phyloP scores from a whole-genome alignment of 2,329 filamentous ascomycete genomes.

The Huntiella bhutanensis region DNA sequence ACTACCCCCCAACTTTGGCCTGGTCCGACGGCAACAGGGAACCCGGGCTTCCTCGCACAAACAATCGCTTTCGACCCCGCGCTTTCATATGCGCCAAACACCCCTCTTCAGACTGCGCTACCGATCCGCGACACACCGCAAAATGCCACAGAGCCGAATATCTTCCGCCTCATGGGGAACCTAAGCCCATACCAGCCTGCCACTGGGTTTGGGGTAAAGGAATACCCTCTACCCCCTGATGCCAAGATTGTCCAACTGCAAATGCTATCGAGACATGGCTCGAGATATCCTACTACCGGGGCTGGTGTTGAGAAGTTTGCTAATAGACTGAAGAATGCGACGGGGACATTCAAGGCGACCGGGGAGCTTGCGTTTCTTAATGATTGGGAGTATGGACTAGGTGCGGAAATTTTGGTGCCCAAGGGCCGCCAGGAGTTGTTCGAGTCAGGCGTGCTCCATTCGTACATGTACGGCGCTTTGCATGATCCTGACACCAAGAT shows the following conservation, averaged over 20 bases:
- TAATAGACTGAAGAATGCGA: conserved; percentile 34
- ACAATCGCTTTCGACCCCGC: conserved; percentile 49
- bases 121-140: conserved; percentile 41
- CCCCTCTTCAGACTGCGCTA: conserved; percentile 50
- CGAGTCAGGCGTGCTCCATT: conserved; percentile 46
- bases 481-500: conserved; percentile 58
- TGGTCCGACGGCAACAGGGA: conserved; percentile 53
- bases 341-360: conserved; percentile 33
- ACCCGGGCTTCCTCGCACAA: conserved; percentile 50
- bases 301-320: conserved; percentile 37
- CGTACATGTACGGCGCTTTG: conserved; percentile 52
- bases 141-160: conserved; percentile 27
- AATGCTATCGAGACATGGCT: conserved; percentile 56
- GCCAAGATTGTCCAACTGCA: conserved; percentile 51
- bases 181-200: conserved; percentile 52
- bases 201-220: conserved; percentile 54
- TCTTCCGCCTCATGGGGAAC: conserved; percentile 53
- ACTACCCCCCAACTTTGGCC: conserved; percentile 39
- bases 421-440: conserved; percentile 56
- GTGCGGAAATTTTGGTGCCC: conserved; percentile 52
- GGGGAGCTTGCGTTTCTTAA: conserved; percentile 47
- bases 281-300: conserved; percentile 49
- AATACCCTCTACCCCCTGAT: conserved; percentile 47
- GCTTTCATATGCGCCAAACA: conserved; percentile 42
- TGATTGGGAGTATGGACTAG: conserved; percentile 49